Conservation (phyloP, 139 green algal species). For the Chlorella sp. region DNA sequence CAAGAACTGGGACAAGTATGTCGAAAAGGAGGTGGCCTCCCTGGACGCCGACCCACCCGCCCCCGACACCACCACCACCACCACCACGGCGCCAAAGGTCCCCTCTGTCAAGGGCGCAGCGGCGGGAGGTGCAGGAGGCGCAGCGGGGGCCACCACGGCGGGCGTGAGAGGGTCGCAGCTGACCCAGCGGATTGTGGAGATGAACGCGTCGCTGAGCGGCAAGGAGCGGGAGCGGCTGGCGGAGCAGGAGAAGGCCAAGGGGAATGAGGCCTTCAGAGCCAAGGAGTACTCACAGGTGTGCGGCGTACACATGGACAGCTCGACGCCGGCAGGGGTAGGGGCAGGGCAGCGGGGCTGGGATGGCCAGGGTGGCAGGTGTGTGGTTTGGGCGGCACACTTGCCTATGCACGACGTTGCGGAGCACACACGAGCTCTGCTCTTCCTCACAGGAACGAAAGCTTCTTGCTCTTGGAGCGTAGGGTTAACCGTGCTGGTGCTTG, state of each 20-base stretch:
- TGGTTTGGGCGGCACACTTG: too few relatives aligned
- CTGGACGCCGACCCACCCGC: neutral
- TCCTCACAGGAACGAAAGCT: too few relatives aligned
- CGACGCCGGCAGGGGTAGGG: too few relatives aligned
- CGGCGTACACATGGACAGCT: too few relatives aligned
- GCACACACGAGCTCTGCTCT: too few relatives aligned
- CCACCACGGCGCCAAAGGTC: neutral
- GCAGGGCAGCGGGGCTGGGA: too few relatives aligned
- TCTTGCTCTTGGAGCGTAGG: too few relatives aligned
- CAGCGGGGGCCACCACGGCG: neutral
- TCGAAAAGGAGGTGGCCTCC: slow-evolving; percentile 2
- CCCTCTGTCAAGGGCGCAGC: neutral
- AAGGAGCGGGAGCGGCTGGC: slow-evolving; percentile 15
- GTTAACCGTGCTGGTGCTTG: too few relatives aligned
- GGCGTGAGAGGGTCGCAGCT: neutral
- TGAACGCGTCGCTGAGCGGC: neutral
- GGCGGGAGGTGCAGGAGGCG: neutral
- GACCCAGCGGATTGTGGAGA: neutral
- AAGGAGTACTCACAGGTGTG: too few relatives aligned
- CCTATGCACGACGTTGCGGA: too few relatives aligned
- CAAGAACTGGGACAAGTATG: slow-evolving; percentile 19
- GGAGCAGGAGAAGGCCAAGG: slow-evolving; percentile 25
- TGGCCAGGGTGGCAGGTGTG: too few relatives aligned
- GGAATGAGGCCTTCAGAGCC: slow-evolving; percentile 23
- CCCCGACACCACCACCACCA: neutral